A percentile compares a stretch with the other conserved stretches of the same genome.
Evolutionary conservation across 495 filamentous ascomycete species (phyloP).

Genomic region (Daldinia bambusicola): DNA sequence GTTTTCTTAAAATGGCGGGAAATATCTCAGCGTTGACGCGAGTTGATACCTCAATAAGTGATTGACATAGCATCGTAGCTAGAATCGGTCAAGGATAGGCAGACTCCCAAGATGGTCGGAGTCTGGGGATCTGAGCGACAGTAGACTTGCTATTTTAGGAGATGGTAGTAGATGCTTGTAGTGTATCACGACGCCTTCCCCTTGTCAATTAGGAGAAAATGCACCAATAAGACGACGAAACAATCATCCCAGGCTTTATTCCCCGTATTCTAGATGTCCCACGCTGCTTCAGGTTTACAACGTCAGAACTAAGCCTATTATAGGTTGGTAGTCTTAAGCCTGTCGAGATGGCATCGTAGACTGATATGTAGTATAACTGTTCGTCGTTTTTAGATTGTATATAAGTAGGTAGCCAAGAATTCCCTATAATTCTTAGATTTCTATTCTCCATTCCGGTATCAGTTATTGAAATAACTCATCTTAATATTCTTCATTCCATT

Average conservation of each 20-base stretch:
- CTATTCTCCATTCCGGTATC: conserved; percentile 36
- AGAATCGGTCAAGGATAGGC: conserved; percentile 24
- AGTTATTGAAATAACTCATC: conserved; percentile 24
- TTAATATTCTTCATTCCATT: conserved; percentile 36
- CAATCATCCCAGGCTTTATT: no score
- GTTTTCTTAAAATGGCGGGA: no score
- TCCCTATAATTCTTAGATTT: conserved; percentile 25
- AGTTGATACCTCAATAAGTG: conserved; percentile 15
- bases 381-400: conserved; percentile 5
- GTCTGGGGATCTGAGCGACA: conserved; percentile 12
- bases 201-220: conserved; percentile 1
- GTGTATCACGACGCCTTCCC: conserved; percentile 21
- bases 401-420: conserved; percentile 40
- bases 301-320: conserved; percentile 14
- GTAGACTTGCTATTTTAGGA: conserved; percentile 27
- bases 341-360: conserved; percentile 10
- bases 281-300: conserved; percentile 37
- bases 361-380: background rate
- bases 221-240: conserved; percentile 20
- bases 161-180: conserved; percentile 18
- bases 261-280: conserved; percentile 42
- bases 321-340: conserved; percentile 11
- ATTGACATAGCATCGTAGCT: conserved; percentile 27
- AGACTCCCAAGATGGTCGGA: conserved; percentile 6
- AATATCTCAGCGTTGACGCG: conserved; percentile 11